A percentile compares a stretch with the other conserved stretches of the same genome.
These are phyloP conservation scores for Pleurotus ostreatus DNA, from an alignment of 768 basidiomycete genomes.

Conservation along the genomic window DNA sequence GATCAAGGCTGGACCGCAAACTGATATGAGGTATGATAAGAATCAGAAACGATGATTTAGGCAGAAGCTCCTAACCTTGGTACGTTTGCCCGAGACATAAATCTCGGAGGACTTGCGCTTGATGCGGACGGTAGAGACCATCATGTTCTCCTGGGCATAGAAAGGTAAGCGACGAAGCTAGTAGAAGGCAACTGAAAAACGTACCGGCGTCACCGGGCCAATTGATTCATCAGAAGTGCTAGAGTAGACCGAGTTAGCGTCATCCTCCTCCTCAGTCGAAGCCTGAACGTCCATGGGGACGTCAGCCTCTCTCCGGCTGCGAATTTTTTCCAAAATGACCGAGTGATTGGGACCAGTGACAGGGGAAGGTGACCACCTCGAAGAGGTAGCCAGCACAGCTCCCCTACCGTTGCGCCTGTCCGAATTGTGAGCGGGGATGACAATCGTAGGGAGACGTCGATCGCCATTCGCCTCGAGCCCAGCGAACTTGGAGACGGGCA, in stretches of 20 bases:
- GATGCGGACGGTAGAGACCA: conserved; percentile 21
- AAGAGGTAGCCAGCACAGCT: neutral
- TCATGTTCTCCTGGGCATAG: conserved; percentile 12
- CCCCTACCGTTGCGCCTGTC: conserved; percentile 3
- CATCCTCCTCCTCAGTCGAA: conserved; percentile 10
- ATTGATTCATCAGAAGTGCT: conserved; percentile 9
- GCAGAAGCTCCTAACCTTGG: conserved; percentile 24
- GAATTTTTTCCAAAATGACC: neutral
- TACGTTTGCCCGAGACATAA: conserved; percentile 30
- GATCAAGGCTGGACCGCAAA: no score
- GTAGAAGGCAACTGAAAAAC: neutral
- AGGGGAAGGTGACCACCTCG: conserved; percentile 6
- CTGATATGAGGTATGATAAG: neutral
- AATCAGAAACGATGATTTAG: neutral
- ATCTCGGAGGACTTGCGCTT: conserved; percentile 33
- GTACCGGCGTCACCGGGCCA: neutral
- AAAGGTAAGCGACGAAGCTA: neutral
- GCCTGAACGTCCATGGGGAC: neutral
- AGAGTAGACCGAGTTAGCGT: conserved; percentile 18
- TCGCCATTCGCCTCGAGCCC: conserved; percentile 14
- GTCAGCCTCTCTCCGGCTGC: conserved; percentile 1
- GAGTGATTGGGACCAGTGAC: neutral
- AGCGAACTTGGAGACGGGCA: neutral
- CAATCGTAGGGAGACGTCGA: conserved; percentile 9
- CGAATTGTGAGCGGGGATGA: neutral